Percentiles rank a stretch among this genome's conserved stretches.
These are phyloP conservation scores for Populus hybrid DNA, from an alignment of 441 rosid genomes.

Conservation along the genomic window DNA sequence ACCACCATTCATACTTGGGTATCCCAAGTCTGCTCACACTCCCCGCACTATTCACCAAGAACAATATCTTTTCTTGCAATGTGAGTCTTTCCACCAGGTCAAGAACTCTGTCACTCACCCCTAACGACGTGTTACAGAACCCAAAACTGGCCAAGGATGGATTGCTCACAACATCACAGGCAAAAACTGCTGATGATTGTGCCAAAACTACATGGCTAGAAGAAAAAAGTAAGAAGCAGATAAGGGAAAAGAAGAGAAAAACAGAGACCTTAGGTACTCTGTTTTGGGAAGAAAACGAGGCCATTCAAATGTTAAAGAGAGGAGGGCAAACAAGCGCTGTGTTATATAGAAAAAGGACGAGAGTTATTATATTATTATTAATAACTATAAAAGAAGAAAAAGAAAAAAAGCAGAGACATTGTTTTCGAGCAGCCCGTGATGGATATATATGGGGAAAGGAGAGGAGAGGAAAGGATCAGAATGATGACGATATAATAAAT, in stretches of 20 bases:
- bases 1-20: conserved; percentile 90
- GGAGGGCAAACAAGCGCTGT: background rate
- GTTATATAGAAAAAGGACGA: background rate
- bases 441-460: background rate
- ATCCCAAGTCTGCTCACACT: conserved; percentile 70
- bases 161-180: conserved; percentile 55
- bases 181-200: conserved; percentile 63
- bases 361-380: background rate
- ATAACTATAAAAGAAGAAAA: background rate
- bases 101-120: conserved; percentile 42
- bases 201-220: conserved; percentile 16
- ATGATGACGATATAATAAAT: background rate
- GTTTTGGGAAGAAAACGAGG: conserved; percentile 22
- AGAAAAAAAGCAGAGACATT: background rate
- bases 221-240: background rate
- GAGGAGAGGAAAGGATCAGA: background rate
- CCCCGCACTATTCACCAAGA: conserved; percentile 45
- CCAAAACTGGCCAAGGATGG: conserved; percentile 44
- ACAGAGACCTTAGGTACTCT: conserved; percentile 41
- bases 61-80: conserved; percentile 66
- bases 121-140: conserved; percentile 51
- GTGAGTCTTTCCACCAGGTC: conserved; percentile 71
- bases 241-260: conserved; percentile 20
- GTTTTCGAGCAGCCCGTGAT: conserved; percentile 57
- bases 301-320: conserved; percentile 21